These are phyloP conservation scores for Claviceps citrina DNA, from an alignment of 2,329 filamentous ascomycete genomes.

Conservation along the genomic window DNA sequence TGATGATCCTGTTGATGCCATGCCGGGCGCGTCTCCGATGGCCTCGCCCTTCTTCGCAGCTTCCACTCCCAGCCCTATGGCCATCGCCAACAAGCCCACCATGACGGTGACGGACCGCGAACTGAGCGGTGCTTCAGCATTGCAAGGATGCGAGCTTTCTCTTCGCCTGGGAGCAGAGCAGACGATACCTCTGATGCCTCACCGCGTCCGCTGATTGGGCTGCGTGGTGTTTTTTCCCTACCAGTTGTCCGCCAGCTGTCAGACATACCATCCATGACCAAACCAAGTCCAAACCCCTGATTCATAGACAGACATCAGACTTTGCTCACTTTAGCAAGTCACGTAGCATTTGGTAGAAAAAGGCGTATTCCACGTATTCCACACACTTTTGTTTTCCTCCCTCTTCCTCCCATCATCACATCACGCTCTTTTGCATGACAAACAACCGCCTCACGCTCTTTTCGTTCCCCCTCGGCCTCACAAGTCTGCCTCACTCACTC, in stretches of 20 bases:
- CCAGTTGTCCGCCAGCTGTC: conserved; percentile 5
- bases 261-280: conserved; percentile 1
- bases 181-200: background rate
- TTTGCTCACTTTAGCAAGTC: conserved; percentile 1
- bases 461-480: background rate
- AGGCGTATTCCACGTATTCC: background rate
- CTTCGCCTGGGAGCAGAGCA: background rate
- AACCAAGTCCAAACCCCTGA: background rate
- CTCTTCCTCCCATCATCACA: background rate
- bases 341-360: background rate
- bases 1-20: background rate
- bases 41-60: too few species aligned
- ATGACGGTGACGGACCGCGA: background rate
- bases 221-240: background rate
- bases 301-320: conserved; percentile 2
- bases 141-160: background rate
- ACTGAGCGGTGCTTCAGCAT: background rate
- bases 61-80: too few species aligned
- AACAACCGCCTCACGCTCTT: background rate
- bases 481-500: background rate
- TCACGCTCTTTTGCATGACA: background rate
- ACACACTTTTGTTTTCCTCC: background rate
- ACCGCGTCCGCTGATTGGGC: background rate
- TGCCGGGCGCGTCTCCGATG: background rate
- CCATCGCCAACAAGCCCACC: background rate